These are phyloP conservation scores for Cryptosporidium muris DNA, from an alignment of 169 alveolate species.

Conservation along the genomic window DNA sequence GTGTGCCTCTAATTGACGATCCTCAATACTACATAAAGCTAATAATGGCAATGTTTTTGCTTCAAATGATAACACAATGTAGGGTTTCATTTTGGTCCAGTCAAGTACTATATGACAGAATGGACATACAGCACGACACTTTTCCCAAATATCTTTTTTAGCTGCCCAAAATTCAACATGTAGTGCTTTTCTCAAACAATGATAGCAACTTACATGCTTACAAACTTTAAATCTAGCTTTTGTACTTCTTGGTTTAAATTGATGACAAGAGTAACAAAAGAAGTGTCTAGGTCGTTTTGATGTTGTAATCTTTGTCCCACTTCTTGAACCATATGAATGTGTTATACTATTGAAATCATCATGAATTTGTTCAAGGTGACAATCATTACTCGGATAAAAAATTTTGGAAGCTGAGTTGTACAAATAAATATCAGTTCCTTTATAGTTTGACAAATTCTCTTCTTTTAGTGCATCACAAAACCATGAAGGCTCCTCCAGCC, in stretches of 20 bases:
- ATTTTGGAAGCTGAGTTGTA: too few relatives aligned
- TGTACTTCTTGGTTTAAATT: slow-evolving; percentile 61
- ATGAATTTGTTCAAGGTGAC: too few relatives aligned
- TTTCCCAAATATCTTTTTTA: slow-evolving; percentile 69
- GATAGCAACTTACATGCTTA: slow-evolving; percentile 65
- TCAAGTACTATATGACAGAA: slow-evolving; percentile 49
- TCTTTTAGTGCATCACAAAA: too few relatives aligned
- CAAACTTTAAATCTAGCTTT: slow-evolving; percentile 67
- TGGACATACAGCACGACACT: slow-evolving; percentile 64
- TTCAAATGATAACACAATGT: slow-evolving; percentile 36
- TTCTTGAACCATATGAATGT: background rate
- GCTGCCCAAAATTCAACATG: slow-evolving; percentile 72
- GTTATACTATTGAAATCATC: too few relatives aligned
- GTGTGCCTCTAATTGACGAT: slow-evolving; percentile 35
- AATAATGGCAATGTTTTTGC: slow-evolving; percentile 58
- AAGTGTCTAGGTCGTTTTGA: slow-evolving; percentile 61
- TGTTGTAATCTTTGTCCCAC: background rate
- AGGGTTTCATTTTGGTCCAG: slow-evolving; percentile 68
- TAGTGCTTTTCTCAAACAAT: slow-evolving; percentile 64
- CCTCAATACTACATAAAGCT: slow-evolving; percentile 41
- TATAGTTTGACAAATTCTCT: too few relatives aligned
- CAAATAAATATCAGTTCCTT: too few relatives aligned
- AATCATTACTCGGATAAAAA: too few relatives aligned
- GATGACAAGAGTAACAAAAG: slow-evolving; percentile 47
- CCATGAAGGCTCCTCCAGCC: too few relatives aligned